phyloP scores from a whole-genome alignment of 345 rosid genomes.

The Populus davidiana region DNA sequence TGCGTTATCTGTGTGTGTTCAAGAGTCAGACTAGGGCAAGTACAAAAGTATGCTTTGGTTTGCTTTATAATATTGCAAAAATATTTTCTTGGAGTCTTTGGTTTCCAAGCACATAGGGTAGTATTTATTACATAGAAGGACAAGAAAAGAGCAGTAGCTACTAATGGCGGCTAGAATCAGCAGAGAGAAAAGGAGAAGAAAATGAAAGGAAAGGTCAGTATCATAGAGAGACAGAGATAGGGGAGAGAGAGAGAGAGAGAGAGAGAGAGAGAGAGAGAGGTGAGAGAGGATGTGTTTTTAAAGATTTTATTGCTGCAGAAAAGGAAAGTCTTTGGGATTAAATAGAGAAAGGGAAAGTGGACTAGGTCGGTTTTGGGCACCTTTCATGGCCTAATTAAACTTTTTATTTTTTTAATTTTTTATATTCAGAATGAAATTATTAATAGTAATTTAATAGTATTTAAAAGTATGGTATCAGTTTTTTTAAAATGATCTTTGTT shows the following conservation, averaged over 20 bases:
- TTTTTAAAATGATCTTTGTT: no score
- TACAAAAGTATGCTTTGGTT: not conserved
- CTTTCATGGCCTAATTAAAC: not conserved
- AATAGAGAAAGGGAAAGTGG: not conserved
- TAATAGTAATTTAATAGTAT: no score
- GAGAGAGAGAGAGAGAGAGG: slow-evolving; percentile 2
- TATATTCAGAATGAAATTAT: no score
- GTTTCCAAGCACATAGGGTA: not conserved
- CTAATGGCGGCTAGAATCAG: slow-evolving; percentile 28
- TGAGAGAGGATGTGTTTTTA: not conserved
- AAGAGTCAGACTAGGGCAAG: not conserved
- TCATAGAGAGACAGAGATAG: slow-evolving; percentile 6
- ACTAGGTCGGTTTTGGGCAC: slow-evolving; percentile 2
- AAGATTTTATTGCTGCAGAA: not conserved
- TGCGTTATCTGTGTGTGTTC: not conserved
- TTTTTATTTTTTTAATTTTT: not conserved
- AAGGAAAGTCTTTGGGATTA: not conserved
- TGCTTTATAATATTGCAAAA: not conserved
- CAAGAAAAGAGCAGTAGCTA: slow-evolving; percentile 4
- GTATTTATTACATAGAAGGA: not conserved
- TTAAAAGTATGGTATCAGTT: no score
- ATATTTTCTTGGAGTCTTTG: not conserved
- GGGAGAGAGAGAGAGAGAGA: slow-evolving; percentile 6
- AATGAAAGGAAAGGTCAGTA: not conserved
- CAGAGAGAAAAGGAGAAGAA: not conserved